Base-by-base conservation (phyloP, 495 filamentous ascomycete species). In the Neurospora sp. region DNA sequence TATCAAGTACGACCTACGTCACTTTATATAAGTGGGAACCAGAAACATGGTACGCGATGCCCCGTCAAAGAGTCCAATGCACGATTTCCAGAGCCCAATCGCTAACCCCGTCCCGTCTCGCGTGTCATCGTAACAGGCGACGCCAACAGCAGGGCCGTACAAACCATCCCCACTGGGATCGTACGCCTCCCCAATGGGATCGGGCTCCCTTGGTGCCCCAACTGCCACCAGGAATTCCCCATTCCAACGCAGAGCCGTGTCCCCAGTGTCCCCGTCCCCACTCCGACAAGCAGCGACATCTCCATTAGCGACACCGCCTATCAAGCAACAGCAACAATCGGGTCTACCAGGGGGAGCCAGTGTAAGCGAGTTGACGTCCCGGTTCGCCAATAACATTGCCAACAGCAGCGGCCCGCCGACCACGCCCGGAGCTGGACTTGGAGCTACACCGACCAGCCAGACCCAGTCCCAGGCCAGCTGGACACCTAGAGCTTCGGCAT, bases 191-290 rank as follows among this genome's bases (percentile, higher is more conserved):
- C 89, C 90, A 18, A 82, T 92, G 69, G 91, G 89, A 59, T 91
- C 89, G 81, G 88, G 88, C 75, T 89, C 89, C 37, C 88, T 90
- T 81, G 88, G 88, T 74, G 89, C 89, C 31, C 88, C 88, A 66
- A 37, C 53, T 66, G 31, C 53, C 53, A 35, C 53, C 48, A 85
- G 92, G 80, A 87, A 87, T 70, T 93, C 91, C 8, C 92, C 92
- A n/a, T 94, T 94, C 78, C 89, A 90, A 12, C 87, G 91, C 53
- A 66, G 53, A 66, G 27, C 53, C 16, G 53, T 66, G 53, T 66
- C 53, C 69, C 89, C 90, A 14, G 81, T 81, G 20, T 83, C 86
- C 11, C 84, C 84, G 12, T 85, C 85, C 9, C 82, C 83, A 42
- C 79, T 85, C 69, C 82, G 81, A 75, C 83, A 86, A 70, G 83